Evolutionary conservation across 1,284 basidiomycete genomes (phyloP).

Genomic region (Fistulinella staudtii): DNA sequence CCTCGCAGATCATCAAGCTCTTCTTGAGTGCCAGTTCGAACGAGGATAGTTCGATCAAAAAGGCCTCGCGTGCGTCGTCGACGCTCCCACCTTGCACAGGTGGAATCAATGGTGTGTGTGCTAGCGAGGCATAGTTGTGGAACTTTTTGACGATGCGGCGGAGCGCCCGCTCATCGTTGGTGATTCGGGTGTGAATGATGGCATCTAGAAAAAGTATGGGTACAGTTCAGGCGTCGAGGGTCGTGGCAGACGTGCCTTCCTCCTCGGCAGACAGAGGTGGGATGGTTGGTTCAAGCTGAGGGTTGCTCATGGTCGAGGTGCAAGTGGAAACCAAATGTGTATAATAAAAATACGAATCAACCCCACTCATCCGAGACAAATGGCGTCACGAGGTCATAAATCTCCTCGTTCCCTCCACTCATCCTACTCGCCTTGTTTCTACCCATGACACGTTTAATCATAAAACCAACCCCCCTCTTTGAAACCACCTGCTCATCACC

Average conservation of each 20-base stretch:
- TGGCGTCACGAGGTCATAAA: constrained; percentile 74
- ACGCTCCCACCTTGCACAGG: constrained; percentile 36
- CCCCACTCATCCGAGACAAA: constrained; percentile 69
- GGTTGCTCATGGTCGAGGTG: constrained; percentile 18
- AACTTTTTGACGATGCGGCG: constrained; percentile 76
- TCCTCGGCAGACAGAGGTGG: constrained; percentile 57
- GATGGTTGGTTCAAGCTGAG: constrained; percentile 24
- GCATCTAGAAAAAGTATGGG: constrained; percentile 46
- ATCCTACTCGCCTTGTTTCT: constrained; percentile 44
- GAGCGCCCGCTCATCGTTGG: constrained; percentile 69
- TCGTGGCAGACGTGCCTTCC: constrained; percentile 48
- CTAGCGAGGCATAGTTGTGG: constrained; percentile 61
- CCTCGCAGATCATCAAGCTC: constrained; percentile 74
- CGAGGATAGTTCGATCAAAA: constrained; percentile 68
- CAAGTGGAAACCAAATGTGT: neutral
- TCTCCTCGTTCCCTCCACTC: constrained; percentile 62
- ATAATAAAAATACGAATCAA: constrained; percentile 16
- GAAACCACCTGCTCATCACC: constrained; percentile 36
- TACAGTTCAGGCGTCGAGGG: constrained; percentile 14
- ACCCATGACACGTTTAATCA: constrained; percentile 61
- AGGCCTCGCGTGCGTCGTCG: constrained; percentile 72
- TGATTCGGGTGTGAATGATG: constrained; percentile 72
- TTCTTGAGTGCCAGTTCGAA: constrained; percentile 73
- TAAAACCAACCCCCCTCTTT: constrained; percentile 40
- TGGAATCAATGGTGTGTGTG: constrained; percentile 46